A percentile compares a stretch with the other conserved stretches of the same genome.
These are phyloP conservation scores for Cercospora zeae-maydis DNA, from an alignment of 2,329 filamentous ascomycete genomes.

Conservation along the genomic window DNA sequence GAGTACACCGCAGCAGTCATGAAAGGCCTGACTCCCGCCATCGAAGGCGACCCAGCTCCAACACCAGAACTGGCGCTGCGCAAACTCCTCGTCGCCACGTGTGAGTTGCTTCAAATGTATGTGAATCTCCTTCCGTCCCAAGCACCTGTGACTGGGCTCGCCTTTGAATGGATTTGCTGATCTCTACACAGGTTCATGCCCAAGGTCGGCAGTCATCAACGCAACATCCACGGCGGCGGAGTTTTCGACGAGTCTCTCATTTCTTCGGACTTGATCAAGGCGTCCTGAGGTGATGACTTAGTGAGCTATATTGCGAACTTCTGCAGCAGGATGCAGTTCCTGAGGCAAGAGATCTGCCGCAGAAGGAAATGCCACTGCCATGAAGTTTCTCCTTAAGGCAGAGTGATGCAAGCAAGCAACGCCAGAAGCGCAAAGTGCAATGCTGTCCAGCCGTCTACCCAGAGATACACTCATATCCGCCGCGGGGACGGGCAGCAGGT, in stretches of 20 bases:
- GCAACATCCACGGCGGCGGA: slow-evolving; percentile 30
- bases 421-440: neutral
- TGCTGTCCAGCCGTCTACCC: neutral
- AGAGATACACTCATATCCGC: neutral
- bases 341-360: neutral
- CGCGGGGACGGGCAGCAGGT: neutral
- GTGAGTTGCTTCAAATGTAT: slow-evolving; percentile 24
- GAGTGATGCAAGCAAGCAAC: neutral
- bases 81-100: slow-evolving; percentile 28
- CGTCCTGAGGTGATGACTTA: neutral
- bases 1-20: slow-evolving; percentile 25
- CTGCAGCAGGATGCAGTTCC: neutral
- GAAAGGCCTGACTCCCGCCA: slow-evolving; percentile 23
- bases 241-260: slow-evolving; percentile 28
- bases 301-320: neutral
- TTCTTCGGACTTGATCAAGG: slow-evolving; percentile 6
- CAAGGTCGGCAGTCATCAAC: slow-evolving; percentile 28
- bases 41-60: slow-evolving; percentile 22
- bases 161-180: neutral
- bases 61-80: slow-evolving; percentile 25
- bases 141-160: neutral
- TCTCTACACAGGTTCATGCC: slow-evolving; percentile 15
- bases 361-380: neutral
- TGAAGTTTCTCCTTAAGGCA: neutral
- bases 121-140: neutral